Base-by-base conservation (phyloP, 1,284 basidiomycete genomes). In the Cutaneotrichosporon spelunceum region DNA sequence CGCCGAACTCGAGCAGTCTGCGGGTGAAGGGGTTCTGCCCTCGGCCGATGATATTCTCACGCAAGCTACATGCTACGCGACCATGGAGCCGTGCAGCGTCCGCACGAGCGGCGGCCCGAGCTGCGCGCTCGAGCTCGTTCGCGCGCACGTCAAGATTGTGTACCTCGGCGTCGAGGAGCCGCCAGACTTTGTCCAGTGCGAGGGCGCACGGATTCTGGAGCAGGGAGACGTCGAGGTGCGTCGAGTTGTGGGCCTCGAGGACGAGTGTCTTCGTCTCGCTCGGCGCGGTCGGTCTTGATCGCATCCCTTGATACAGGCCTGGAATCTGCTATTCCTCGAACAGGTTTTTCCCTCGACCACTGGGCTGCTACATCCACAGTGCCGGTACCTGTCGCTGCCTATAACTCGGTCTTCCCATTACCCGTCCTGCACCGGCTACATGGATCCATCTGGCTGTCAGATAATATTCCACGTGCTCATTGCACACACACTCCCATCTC, bases 11-110 rank as follows among this genome's bases (percentile, higher is more conserved):
- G 58, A 59, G 21, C 52, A 48, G 30, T 21, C 30, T 3, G 33
- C 47, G 47, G 47, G 30, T 13, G 39, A 42, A 16, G 39, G 29
- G 54, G 19, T 34, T 7, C 48, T 66, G 2, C 65, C 65, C 7
- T 53, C 61, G 1, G 24, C 65, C 7, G 55, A 54, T 3, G 62
- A 61, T 1, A 64, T 71, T 36, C 62, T 70, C 23, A 52, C 63
- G 13, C 57, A 76, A 23, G 58, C 69, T 24, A 70, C 71, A 53
- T 93, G 62, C 56, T 99, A 95, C 74, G 96, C 94, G 0, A 99
- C 95, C 0, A 87, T 99, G 84, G 96, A 99, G 75, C 96, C 96
- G 13, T 99, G 96, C 76, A 95, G 92, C 3, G 79, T 90, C 30
- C 84, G 96, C 58, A 89, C 92, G 11, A 94, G 91, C 1, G 93